Base-by-base conservation (phyloP, 2,329 filamentous ascomycete genomes). In the Tothia fuscella region DNA sequence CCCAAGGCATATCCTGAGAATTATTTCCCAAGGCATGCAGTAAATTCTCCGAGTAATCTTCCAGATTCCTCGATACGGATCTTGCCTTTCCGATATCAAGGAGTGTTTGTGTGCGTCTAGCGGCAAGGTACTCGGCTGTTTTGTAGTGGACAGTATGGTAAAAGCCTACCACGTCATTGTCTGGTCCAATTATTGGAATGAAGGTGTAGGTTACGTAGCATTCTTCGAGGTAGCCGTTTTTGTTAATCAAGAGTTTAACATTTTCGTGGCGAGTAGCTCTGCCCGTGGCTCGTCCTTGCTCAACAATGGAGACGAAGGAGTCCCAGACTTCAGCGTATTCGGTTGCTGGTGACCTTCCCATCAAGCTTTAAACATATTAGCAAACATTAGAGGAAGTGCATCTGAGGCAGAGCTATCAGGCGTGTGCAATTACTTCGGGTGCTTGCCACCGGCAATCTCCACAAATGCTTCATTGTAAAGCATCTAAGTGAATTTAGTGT, bases 11-110 rank as follows among this genome's bases (percentile, higher is more conserved):
- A 31, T 44, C 42, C 3, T 29, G 25, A 17, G 26, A 26, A 17
- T 39, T 44, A 7, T 38, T 12, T 32, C 40, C 36, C 6, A 44
- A 28, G 14, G 22, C 34, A 28, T 44, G 21, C 16, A 44, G 26
- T 3, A 38, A 16, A n/a, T 24, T 65, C 38, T 58, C 57, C 66
- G 69, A 74, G 31, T 73, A 63, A 3, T 63, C 57, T 49, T 49
- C 58, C 29, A 49, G 51, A 25, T 48, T 54, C 13, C 45, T 53
- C 4, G 53, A 50, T 5, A 51, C 48, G 2, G 50, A 47, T 6
- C 55, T 49, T 9, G 47, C 51, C 29, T 63, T 62, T 2, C 56
- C 56, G 3, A 67, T 46, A 7, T 59, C 51, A n/a, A 59, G 51
- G 4, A 66, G 48, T 21, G 60, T 63, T 24, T 59, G 51, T 47